Evolutionary conservation across 208 protist genomes (phyloP).

Genomic region (Entamoeba nuttalli): DNA sequence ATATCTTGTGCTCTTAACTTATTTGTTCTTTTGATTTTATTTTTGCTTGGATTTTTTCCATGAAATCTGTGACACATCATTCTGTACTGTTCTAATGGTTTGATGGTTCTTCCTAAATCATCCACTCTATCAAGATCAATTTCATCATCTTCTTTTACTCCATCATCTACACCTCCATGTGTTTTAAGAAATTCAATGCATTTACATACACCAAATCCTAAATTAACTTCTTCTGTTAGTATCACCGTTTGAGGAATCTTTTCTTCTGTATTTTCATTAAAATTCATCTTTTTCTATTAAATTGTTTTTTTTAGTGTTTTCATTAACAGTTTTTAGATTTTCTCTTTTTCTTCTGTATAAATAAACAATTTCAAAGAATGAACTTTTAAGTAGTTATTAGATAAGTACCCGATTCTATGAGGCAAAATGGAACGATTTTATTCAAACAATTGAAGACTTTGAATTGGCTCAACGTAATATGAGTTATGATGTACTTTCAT

Average conservation of each 20-base stretch:
- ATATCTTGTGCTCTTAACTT: background rate
- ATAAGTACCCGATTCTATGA: too few relatives aligned
- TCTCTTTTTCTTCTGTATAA: too few relatives aligned
- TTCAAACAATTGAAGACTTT: background rate
- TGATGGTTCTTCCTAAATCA: background rate
- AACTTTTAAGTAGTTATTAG: too few relatives aligned
- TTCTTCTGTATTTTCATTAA: too few relatives aligned
- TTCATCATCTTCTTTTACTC: background rate
- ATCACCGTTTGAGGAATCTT: too few relatives aligned
- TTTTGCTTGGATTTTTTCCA: background rate
- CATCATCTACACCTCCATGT: background rate
- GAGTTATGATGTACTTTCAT: background rate
- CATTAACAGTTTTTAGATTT: too few relatives aligned
- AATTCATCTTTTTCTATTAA: too few relatives aligned
- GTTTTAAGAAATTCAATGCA: background rate
- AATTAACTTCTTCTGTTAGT: background rate
- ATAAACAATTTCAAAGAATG: too few relatives aligned
- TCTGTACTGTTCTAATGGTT: background rate
- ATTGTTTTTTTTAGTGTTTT: too few relatives aligned
- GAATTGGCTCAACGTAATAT: background rate
- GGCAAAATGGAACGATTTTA: background rate
- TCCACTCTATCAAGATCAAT: background rate
- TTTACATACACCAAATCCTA: background rate
- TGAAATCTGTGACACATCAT: background rate
- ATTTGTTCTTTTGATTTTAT: background rate